Evolutionary conservation across 768 basidiomycete genomes (phyloP).

Genomic region (Amanita pallidorosea): DNA sequence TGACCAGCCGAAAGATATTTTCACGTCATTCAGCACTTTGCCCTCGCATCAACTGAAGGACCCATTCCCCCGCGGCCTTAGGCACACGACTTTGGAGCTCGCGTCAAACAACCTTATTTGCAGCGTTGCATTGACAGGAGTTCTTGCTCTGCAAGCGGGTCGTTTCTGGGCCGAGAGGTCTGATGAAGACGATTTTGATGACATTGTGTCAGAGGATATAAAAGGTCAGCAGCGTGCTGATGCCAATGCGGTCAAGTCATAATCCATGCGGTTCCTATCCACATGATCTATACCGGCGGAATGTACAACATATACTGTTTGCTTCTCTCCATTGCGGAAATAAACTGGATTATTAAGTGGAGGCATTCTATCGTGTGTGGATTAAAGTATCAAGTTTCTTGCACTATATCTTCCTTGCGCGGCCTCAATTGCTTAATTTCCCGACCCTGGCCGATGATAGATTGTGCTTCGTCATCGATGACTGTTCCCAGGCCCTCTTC

Average conservation of each 20-base stretch:
- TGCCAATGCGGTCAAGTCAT: slow-evolving; percentile 21
- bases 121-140: slow-evolving; percentile 82
- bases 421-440: slow-evolving; percentile 75
- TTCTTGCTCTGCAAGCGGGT: slow-evolving; percentile 73
- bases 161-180: slow-evolving; percentile 78
- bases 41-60: slow-evolving; percentile 41
- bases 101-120: slow-evolving; percentile 80
- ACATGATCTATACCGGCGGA: slow-evolving; percentile 5
- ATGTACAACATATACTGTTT: slow-evolving; percentile 8
- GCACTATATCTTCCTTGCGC: slow-evolving; percentile 94
- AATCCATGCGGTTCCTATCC: background rate
- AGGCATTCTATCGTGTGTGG: background rate
- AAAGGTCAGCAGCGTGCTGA: slow-evolving; percentile 17
- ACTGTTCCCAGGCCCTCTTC: slow-evolving; percentile 85
- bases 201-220: slow-evolving; percentile 15
- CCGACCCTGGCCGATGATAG: slow-evolving; percentile 71
- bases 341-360: background rate
- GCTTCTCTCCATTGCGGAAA: background rate
- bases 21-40: slow-evolving; percentile 46
- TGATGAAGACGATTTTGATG: slow-evolving; percentile 49
- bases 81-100: slow-evolving; percentile 60
- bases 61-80: slow-evolving; percentile 53
- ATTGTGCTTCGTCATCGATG: slow-evolving; percentile 76
- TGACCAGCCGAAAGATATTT: slow-evolving; percentile 32
- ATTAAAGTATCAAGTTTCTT: slow-evolving; percentile 33